These are phyloP conservation scores for Boletus vinaceobasis DNA, from an alignment of 768 basidiomycete species.

Conservation along the genomic window DNA sequence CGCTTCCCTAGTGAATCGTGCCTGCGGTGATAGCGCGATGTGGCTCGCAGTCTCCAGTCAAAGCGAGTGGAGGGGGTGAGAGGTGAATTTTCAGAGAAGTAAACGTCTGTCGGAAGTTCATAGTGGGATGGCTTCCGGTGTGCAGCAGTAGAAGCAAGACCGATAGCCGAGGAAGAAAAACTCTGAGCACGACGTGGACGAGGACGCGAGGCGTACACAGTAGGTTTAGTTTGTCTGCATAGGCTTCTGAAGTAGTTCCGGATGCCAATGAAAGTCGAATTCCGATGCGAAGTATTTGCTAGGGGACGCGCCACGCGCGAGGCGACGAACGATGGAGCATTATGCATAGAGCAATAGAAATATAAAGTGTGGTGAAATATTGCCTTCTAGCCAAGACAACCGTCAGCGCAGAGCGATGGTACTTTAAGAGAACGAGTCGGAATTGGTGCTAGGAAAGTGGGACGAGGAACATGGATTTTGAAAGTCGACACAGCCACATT, in stretches of 20 bases:
- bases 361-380: neutral
- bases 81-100: slow-evolving; percentile 30
- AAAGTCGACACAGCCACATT: slow-evolving; percentile 16
- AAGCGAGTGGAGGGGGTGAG: slow-evolving; percentile 38
- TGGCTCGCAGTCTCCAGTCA: slow-evolving; percentile 59
- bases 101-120: slow-evolving; percentile 25
- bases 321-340: slow-evolving; percentile 5
- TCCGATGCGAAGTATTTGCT: slow-evolving; percentile 5
- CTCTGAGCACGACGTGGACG: neutral
- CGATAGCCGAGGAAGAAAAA: slow-evolving; percentile 18
- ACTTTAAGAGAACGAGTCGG: neutral
- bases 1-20: slow-evolving; percentile 10
- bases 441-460: neutral
- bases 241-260: slow-evolving; percentile 27
- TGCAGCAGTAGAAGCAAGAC: slow-evolving; percentile 5
- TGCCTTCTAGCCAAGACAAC: neutral
- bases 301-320: slow-evolving; percentile 3
- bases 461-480: neutral
- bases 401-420: neutral
- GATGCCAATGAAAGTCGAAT: slow-evolving; percentile 31
- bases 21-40: slow-evolving; percentile 37
- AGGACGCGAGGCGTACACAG: neutral
- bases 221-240: slow-evolving; percentile 5
- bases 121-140: slow-evolving; percentile 13
- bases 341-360: slow-evolving; percentile 11